These are phyloP conservation scores for Dioscorea zingiberensis DNA, from an alignment of 106 monocot genomes.

Conservation along the genomic window DNA sequence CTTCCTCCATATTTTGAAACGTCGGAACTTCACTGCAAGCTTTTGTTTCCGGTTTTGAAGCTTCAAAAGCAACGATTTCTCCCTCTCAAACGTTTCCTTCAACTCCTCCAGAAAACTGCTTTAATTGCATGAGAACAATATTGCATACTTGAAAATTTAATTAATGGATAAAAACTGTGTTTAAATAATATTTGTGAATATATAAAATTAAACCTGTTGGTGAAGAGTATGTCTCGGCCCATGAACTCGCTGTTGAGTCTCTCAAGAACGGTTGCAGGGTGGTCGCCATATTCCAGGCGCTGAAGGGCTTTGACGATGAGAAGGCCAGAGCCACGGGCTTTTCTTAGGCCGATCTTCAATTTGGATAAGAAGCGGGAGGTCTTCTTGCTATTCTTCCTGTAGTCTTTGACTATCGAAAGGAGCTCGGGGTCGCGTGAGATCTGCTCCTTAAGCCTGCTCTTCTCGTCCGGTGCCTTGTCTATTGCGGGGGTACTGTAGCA, in stretches of 20 bases:
- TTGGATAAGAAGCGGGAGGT: slow-evolving; percentile 43
- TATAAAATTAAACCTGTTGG: slow-evolving; percentile 43
- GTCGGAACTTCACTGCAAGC: slow-evolving; percentile 37
- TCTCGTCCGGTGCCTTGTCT: slow-evolving; percentile 33
- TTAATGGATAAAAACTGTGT: no score
- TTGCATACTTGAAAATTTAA: no score
- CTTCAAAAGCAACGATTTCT: slow-evolving; percentile 33
- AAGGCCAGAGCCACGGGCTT: slow-evolving; percentile 28
- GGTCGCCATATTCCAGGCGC: slow-evolving; percentile 15
- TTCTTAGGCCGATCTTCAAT: slow-evolving; percentile 34
- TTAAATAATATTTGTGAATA: no score
- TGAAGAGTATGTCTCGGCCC: slow-evolving; percentile 32
- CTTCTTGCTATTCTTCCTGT: slow-evolving; percentile 42
- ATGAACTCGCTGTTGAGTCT: slow-evolving; percentile 33
- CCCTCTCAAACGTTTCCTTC: slow-evolving; percentile 30
- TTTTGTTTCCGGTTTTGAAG: slow-evolving; percentile 20
- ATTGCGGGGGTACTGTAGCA: slow-evolving; percentile 27
- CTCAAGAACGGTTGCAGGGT: slow-evolving; percentile 10
- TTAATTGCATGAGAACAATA: no score
- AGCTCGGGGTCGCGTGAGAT: slow-evolving; percentile 37
- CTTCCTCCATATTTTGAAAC: slow-evolving; percentile 33
- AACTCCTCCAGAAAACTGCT: slow-evolving; percentile 26
- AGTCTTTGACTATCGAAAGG: slow-evolving; percentile 39
- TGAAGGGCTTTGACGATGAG: slow-evolving; percentile 27
- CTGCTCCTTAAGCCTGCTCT: slow-evolving; percentile 33